Base-by-base conservation (phyloP, 371 early-diverging fungal species). In the Mucor plumbeus region DNA sequence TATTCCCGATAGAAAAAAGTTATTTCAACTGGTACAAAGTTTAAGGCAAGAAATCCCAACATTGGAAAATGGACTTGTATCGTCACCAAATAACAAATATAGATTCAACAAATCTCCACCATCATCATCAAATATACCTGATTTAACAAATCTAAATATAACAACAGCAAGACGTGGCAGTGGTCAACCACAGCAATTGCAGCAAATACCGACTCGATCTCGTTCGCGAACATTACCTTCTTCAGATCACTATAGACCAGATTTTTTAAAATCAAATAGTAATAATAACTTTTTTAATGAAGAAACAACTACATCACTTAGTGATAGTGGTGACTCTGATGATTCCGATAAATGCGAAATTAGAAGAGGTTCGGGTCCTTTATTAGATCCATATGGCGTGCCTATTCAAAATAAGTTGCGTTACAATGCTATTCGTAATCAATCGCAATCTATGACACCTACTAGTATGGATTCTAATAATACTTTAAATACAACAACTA, bases 1-100 rank as follows among this genome's bases (percentile, higher is more conserved):
- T 39, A 88, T 89, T 84, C 88, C 90, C 44, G 93, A 93, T 71
- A 75, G 93, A 56, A 91, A 92, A 63, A 75, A 87, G 71, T 78
- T 81, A 59, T 91, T 91, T 70, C 74, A 74, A 70, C 84, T 93
- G 35, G 90, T 91, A 43, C 73, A 76, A 56, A 73, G 65, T 15
- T 47, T 75, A 53, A 47, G 75, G 15, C 75, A 75, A 41, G 75
- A 75, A 61, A 68, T 74, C 14, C 74, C 77, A 14, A 74, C 72
- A 48, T 53, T 74, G 19, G 75, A 74, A 53, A 77, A 74, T 38
- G 76, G 76, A 5, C 68, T 76, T 33, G 68, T 76, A 13, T 67
- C 73, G 4, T 64, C 70, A 1, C 54, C 65, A 36, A 58, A 26
- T 57, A 36, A 36, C 19, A 60, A 61, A 17, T 61, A 59, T 31